Percentiles rank a stretch among this genome's conserved stretches.
Evolutionary conservation across 495 filamentous ascomycete genomes (phyloP).

Genomic region (Venustampulla echinocandica): DNA sequence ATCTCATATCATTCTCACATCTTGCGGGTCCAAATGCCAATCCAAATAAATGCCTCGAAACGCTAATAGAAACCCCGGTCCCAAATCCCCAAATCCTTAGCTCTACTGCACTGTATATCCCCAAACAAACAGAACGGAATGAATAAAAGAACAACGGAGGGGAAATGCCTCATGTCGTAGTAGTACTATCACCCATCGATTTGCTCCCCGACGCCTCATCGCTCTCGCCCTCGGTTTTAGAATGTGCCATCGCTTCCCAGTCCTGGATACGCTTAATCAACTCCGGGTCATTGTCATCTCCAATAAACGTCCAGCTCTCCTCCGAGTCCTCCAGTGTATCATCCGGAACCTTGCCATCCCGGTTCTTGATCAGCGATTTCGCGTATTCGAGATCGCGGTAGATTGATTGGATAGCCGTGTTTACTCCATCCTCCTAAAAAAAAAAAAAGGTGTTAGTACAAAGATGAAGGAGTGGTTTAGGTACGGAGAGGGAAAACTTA

Average conservation of each 20-base stretch:
- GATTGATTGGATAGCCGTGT: constrained; percentile 80
- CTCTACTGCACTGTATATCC: too few species aligned
- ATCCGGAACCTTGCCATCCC: constrained; percentile 36
- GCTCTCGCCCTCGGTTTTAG: background rate
- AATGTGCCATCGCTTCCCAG: constrained; percentile 16
- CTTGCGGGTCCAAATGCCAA: too few species aligned
- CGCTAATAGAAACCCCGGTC: too few species aligned
- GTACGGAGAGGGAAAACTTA: constrained; percentile 32
- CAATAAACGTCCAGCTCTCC: constrained; percentile 69
- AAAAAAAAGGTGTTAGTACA: constrained; percentile 22
- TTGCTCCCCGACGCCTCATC: background rate
- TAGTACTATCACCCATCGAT: background rate
- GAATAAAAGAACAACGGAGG: too few species aligned
- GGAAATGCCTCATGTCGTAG: too few species aligned
- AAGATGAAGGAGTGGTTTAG: background rate
- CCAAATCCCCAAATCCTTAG: too few species aligned
- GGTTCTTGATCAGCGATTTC: constrained; percentile 67
- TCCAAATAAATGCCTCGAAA: too few species aligned
- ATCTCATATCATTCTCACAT: too few species aligned
- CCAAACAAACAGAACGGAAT: too few species aligned
- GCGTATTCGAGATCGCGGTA: constrained; percentile 96
- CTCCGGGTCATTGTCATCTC: constrained; percentile 42
- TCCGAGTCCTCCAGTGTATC: constrained; percentile 49
- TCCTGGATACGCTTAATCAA: constrained; percentile 16
- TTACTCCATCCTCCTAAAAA: constrained; percentile 82